Evolutionary conservation across 805 yeast genomes (phyloP).

Genomic region (Lipomyces anomalus): DNA sequence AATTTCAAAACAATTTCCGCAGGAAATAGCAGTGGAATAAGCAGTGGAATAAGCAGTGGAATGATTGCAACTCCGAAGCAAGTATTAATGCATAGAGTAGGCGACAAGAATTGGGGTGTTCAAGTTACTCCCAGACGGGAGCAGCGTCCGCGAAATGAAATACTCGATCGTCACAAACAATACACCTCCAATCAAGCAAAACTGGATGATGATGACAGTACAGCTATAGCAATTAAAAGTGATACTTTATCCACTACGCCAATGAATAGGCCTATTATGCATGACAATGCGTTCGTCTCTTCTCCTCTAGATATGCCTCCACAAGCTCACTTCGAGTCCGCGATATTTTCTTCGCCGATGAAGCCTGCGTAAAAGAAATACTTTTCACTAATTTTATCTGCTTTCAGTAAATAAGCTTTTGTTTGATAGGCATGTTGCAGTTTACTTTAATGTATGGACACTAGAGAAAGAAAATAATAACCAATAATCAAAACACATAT

Average conservation of each 20-base stretch:
- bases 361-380: too few relatives aligned
- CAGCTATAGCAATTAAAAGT: neutral
- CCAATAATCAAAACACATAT: neutral
- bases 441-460: neutral
- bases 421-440: neutral
- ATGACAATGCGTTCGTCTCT: conserved; percentile 14
- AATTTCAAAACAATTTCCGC: too few relatives aligned
- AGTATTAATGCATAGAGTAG: too few relatives aligned
- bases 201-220: neutral
- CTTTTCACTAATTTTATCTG: too few relatives aligned
- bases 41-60: too few relatives aligned
- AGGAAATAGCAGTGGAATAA: too few relatives aligned
- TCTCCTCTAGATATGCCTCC: conserved; percentile 24
- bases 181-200: neutral
- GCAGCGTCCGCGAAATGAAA: conserved; percentile 5
- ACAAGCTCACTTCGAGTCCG: conserved; percentile 13
- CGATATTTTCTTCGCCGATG: conserved; percentile 19
- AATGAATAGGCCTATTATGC: neutral
- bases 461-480: neutral
- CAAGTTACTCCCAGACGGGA: conserved; percentile 31
- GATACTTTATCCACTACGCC: conserved; percentile 4
- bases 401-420: neutral
- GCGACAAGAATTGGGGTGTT: conserved; percentile 33
- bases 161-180: neutral
- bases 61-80: too few relatives aligned